Evolutionary conservation across 805 yeast species (phyloP).

Genomic region (Peterozyma xylosa): DNA sequence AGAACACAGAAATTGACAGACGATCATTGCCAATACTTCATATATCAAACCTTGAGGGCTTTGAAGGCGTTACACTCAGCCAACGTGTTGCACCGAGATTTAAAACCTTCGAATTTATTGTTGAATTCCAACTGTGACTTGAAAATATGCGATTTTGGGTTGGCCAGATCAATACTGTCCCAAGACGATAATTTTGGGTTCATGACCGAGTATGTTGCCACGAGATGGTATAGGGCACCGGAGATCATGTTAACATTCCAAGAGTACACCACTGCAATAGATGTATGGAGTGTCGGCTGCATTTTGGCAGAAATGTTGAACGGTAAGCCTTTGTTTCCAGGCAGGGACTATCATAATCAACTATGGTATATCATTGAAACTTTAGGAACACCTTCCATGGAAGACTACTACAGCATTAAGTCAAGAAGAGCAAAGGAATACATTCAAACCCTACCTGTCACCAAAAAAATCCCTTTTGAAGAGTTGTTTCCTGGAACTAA

Average conservation of each 20-base stretch:
- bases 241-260: slow-evolving; percentile 95
- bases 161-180: slow-evolving; percentile 64
- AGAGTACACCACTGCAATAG: slow-evolving; percentile 90
- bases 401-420: slow-evolving; percentile 67
- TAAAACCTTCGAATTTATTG: slow-evolving; percentile 83
- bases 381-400: slow-evolving; percentile 81
- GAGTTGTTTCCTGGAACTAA: slow-evolving; percentile 43
- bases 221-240: slow-evolving; percentile 97
- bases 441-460: slow-evolving; percentile 69
- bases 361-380: slow-evolving; percentile 76
- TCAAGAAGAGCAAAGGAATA: slow-evolving; percentile 85
- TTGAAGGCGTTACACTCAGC: slow-evolving; percentile 88
- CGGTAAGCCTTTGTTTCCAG: slow-evolving; percentile 88
- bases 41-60: slow-evolving; percentile 86
- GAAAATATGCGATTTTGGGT: slow-evolving; percentile 90
- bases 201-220: slow-evolving; percentile 97
- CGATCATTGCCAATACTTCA: slow-evolving; percentile 90
- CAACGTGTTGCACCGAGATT: slow-evolving; percentile 88
- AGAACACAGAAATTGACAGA: slow-evolving; percentile 78
- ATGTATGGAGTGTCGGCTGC: slow-evolving; percentile 96
- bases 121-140: slow-evolving; percentile 90
- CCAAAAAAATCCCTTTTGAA: slow-evolving; percentile 51
- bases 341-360: slow-evolving; percentile 90
- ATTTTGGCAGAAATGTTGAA: slow-evolving; percentile 84
- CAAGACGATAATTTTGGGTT: slow-evolving; percentile 63